Conservation (phyloP, 257 asterid species). For the Salvia rosmarinus region DNA sequence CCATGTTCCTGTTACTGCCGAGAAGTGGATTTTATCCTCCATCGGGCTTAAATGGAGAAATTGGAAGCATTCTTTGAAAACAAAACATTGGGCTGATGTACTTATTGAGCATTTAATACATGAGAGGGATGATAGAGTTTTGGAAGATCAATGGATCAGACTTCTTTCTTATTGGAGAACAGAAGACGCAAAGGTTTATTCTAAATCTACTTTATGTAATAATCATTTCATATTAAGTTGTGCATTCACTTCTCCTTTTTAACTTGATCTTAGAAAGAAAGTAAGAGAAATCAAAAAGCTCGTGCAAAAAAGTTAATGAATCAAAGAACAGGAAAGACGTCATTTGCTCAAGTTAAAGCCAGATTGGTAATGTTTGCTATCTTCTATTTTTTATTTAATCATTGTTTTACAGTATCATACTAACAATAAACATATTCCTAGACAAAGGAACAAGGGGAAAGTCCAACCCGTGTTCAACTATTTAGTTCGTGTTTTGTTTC, state of each 20-base stretch:
- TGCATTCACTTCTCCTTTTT: no score
- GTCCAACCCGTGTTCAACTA: background rate
- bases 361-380: background rate
- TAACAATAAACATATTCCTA: background rate
- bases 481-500: background rate
- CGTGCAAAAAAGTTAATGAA: no score
- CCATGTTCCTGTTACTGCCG: background rate
- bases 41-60: conserved; percentile 17
- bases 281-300: no score
- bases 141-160: no score
- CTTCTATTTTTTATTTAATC: no score
- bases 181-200: background rate
- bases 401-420: no score
- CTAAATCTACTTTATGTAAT: no score
- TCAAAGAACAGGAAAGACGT: background rate
- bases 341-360: background rate
- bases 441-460: background rate
- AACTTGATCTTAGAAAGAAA: no score
- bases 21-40: conserved; percentile 5
- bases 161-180: background rate
- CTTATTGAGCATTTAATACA: no score
- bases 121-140: no score
- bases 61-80: conserved; percentile 10
- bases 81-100: no score
- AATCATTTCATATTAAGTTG: background rate